Evolutionary conservation across 2,329 filamentous ascomycete genomes (phyloP).

Genomic region (Paracoccidioides brasiliensis): DNA sequence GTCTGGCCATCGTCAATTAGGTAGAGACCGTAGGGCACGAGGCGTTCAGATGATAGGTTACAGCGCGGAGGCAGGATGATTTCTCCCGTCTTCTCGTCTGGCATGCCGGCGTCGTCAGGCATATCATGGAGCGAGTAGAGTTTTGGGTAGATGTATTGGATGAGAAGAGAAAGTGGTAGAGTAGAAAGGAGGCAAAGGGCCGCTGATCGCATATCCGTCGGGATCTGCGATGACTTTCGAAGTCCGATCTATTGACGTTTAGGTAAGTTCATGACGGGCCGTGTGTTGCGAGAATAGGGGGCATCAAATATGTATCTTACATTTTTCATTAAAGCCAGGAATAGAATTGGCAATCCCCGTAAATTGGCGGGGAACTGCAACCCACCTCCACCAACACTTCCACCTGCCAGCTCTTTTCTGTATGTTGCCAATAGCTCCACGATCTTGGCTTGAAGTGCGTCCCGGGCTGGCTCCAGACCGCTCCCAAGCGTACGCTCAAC

Average conservation of each 20-base stretch:
- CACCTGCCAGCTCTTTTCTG: conserved; percentile 89
- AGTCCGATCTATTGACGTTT: conserved; percentile 48
- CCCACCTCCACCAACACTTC: conserved; percentile 83
- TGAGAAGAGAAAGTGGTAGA: conserved; percentile 72
- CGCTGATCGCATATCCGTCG: conserved; percentile 83
- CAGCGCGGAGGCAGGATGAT: conserved; percentile 73
- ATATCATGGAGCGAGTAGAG: conserved; percentile 88
- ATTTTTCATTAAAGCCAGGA: conserved; percentile 92
- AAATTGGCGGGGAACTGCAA: conserved; percentile 91
- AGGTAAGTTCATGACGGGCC: conserved; percentile 9
- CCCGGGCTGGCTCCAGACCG: conserved; percentile 79
- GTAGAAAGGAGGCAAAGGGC: conserved; percentile 91
- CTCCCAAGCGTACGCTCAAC: conserved; percentile 78
- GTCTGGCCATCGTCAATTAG: conserved; percentile 95
- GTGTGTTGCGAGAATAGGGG: conserved; percentile 3
- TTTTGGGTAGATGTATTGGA: conserved; percentile 82
- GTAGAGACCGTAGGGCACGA: conserved; percentile 84
- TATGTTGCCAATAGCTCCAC: conserved; percentile 90
- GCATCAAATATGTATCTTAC: conserved; percentile 37
- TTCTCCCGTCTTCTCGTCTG: conserved; percentile 73
- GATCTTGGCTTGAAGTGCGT: conserved; percentile 81
- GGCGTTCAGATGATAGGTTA: conserved; percentile 77
- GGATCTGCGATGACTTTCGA: conserved; percentile 84
- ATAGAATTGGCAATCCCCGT: conserved; percentile 73
- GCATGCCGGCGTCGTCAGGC: conserved; percentile 81